Evolutionary conservation across 2,329 filamentous ascomycete species (phyloP), one percentile per base, ranked within the genome.

Genomic region (Aspergillus niger): DNA sequence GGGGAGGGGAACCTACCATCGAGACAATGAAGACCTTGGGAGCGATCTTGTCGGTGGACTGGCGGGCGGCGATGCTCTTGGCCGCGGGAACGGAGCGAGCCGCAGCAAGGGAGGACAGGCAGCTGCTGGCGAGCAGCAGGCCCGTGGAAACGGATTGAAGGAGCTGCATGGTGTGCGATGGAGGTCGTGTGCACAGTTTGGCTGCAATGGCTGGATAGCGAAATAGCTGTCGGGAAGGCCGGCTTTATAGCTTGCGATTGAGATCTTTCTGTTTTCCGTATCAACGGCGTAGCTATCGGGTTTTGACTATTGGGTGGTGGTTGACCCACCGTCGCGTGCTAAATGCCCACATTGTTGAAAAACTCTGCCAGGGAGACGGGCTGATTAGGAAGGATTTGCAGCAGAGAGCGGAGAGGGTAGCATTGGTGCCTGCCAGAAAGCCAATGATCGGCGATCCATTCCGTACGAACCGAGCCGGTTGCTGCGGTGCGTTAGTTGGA

Each of bases 21-120:
- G 75, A 76, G 38, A 79, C 70, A 53, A 80, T 77, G 57, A 79
- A 76, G 24, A 79, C 74, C 61, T 79, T 79, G 13, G 77, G 77
- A 2, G 73, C 59, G 49, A 75, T 71, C 53, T 71, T 71, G 28
- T 59, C 53, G 8, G 55, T 30, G 13, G 52, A 30, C 36, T 58
- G 54, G 3, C 28, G 47, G 6, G 44, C 43, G 24, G 32, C 50
- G 6, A 41, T 24, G 28, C 52, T 49, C 5, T 49, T 51, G 30
- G 36, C 43, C n/a, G 20, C 43, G 24, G n/a, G 58, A 8, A 39
- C 36, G 30, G 52, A 48, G 47, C 48, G 50, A 10, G 53, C 54
- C 17, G 53, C 52, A 22, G 39, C 58, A 30, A 53, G 57, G 39
- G 59, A 58, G 32, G 55, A 44, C 53, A 65, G 51, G 13, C 52